These are phyloP conservation scores for Coffea canephora DNA, from an alignment of 257 asterid genomes.

Conservation along the genomic window DNA sequence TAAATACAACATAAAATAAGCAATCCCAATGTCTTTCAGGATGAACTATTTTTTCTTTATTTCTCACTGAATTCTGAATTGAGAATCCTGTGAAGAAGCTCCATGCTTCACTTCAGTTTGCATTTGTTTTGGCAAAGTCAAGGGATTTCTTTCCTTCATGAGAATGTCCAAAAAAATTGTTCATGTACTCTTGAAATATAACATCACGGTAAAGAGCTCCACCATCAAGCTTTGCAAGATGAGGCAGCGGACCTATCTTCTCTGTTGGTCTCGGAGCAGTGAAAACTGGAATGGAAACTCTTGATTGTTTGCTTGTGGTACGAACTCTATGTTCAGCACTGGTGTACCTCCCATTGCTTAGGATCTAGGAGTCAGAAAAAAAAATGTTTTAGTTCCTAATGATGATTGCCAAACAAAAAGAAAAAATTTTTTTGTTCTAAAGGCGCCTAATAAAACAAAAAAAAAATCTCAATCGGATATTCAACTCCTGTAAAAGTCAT, in stretches of 20 bases:
- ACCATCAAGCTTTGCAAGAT: conserved; percentile 27
- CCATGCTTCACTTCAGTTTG: no score
- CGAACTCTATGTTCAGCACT: conserved; percentile 44
- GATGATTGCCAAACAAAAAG: no score
- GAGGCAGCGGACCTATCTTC: conserved; percentile 35
- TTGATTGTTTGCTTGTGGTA: conserved; percentile 33
- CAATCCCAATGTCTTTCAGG: no score
- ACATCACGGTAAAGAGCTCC: conserved; percentile 31
- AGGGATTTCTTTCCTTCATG: conserved; percentile 41
- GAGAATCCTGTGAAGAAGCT: no score
- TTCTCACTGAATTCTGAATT: no score
- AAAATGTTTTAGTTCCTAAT: no score
- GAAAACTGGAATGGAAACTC: conserved; percentile 39
- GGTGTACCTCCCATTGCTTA: conserved; percentile 41
- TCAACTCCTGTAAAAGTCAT: no score
- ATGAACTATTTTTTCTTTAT: no score
- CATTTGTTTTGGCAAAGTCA: conserved; percentile 18
- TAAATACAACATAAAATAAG: no score
- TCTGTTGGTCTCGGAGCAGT: conserved; percentile 25
- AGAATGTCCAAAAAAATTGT: conserved; percentile 30
- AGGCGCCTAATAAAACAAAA: no score
- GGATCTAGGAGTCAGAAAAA: conserved; percentile 14
- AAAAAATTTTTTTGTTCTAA: no score
- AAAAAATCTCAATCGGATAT: no score
- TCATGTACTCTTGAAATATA: conserved; percentile 34